A percentile compares a stretch with the other conserved stretches of the same genome.
Evolutionary conservation across 345 rosid species (phyloP).

Genomic region (Heritiera fomes): DNA sequence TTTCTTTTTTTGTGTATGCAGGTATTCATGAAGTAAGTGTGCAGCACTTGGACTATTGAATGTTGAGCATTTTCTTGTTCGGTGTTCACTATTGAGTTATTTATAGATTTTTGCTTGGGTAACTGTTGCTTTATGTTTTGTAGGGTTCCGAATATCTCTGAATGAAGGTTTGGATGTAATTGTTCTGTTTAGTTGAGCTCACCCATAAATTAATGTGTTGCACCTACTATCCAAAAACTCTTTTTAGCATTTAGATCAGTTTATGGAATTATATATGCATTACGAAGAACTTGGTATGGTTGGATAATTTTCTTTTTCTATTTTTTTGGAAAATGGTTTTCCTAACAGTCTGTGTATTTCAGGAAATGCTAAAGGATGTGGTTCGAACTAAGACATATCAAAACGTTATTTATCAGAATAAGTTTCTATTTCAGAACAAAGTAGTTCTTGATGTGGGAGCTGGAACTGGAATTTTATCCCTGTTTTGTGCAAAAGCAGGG

Average conservation of each 20-base stretch:
- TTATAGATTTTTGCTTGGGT: not conserved
- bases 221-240: not conserved
- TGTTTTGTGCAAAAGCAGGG: conserved; percentile 97
- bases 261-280: not conserved
- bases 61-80: conserved; percentile 3
- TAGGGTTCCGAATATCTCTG: not conserved
- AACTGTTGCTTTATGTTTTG: not conserved
- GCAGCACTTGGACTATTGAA: conserved; percentile 27
- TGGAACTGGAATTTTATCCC: conserved; percentile 94
- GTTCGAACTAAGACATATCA: conserved; percentile 97
- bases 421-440: conserved; percentile 85
- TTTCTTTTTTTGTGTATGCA: conserved; percentile 40
- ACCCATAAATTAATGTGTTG: not conserved
- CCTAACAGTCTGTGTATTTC: conserved; percentile 29
- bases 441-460: conserved; percentile 98
- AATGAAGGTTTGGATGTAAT: not conserved
- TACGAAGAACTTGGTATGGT: not conserved
- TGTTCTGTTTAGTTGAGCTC: not conserved
- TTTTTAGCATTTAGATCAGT: not conserved
- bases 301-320: conserved; percentile 3
- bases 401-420: conserved; percentile 90
- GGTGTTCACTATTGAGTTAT: not conserved
- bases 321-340: not conserved
- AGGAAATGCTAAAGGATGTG: conserved; percentile 98
- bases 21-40: conserved; percentile 99